These are phyloP conservation scores for Monosporozyma solicola DNA, from an alignment of 805 yeast species.

Conservation along the genomic window DNA sequence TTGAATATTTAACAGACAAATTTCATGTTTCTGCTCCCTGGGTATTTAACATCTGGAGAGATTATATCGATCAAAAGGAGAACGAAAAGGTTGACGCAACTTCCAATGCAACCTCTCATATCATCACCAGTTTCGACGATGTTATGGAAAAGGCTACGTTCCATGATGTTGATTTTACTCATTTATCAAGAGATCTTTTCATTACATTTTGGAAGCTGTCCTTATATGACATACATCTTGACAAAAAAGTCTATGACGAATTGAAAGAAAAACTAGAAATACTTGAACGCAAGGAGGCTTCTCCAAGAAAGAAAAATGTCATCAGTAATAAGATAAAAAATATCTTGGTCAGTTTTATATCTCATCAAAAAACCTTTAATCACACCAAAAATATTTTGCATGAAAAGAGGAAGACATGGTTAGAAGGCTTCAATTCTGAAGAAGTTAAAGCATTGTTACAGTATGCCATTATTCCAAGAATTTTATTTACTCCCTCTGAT, in stretches of 20 bases:
- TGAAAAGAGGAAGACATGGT: constrained; percentile 11
- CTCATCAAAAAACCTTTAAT: constrained; percentile 17
- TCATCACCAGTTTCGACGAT: constrained; percentile 4
- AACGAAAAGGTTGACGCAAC: constrained; percentile 6
- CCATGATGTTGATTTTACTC: constrained; percentile 17
- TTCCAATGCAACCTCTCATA: not conserved
- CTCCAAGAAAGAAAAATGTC: constrained; percentile 14
- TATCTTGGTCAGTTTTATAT: constrained; percentile 11
- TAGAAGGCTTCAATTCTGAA: constrained; percentile 7
- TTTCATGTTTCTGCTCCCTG: constrained; percentile 47
- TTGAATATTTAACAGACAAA: constrained; percentile 33
- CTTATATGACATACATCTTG: constrained; percentile 59
- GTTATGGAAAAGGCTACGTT: constrained; percentile 10
- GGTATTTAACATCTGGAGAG: constrained; percentile 77
- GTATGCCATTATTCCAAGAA: constrained; percentile 65
- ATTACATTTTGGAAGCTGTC: constrained; percentile 65
- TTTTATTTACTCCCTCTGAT: constrained; percentile 71
- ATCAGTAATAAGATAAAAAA: constrained; percentile 12
- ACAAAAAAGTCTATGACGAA: constrained; percentile 39
- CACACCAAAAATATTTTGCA: constrained; percentile 6
- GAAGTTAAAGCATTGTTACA: constrained; percentile 40
- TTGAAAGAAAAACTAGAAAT: constrained; percentile 27
- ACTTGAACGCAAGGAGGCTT: constrained; percentile 6
- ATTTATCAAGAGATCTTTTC: constrained; percentile 38
- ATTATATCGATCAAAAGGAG: constrained; percentile 26